Evolutionary conservation across 306 rosid genomes (phyloP), one percentile per base, ranked within the genome.

Genomic region (Arachis hypogaea): DNA sequence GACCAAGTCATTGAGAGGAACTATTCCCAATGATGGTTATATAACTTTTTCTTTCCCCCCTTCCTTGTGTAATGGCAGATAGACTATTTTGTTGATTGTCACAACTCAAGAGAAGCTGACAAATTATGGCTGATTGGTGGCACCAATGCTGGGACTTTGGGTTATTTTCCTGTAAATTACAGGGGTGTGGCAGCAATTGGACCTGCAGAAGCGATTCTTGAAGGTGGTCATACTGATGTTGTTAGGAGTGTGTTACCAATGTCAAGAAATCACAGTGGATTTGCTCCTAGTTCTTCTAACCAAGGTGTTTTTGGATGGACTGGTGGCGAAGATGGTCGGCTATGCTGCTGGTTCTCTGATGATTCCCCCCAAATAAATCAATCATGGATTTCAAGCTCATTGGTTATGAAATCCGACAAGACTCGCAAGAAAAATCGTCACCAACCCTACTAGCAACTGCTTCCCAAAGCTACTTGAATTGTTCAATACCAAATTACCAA

Each of bases 261-360:
- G 88, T 82, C 93, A 7, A 83, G 60, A 70, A 5, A 76, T 68
- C 78, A 69, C 18, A 67, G 82, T 44, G 84, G 80, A 8, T 28
- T 78, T 12, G 59, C 69, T 50, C 85, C 65, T 33, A 18, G 56
- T n/a, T 41, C 10, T 61, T 28, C 47, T 68, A 81, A 77, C 80
- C 84, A 71, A 40, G 88, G 90, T 66, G 73, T 87, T 80, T 92
- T 94, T 75, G 98, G 99, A 68, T 94, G 99, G 99, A 85, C 92
- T 0, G 99, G 99, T 12, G 96, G 97, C 41, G 97, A 94, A 90
- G 97, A 94, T 82, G 99, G 99, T 51, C 84, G 96, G 7, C 73
- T 94, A 57, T 89, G 96, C 82, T 94, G 96, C 71, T 94, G 99
- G 97, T 72, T 78, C 11, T 88, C 96, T 2, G 96, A 92, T 57